Evolutionary conservation across 441 rosid genomes (phyloP), one percentile per base, ranked within the genome.

Genomic region (Adansonia grandidieri): DNA sequence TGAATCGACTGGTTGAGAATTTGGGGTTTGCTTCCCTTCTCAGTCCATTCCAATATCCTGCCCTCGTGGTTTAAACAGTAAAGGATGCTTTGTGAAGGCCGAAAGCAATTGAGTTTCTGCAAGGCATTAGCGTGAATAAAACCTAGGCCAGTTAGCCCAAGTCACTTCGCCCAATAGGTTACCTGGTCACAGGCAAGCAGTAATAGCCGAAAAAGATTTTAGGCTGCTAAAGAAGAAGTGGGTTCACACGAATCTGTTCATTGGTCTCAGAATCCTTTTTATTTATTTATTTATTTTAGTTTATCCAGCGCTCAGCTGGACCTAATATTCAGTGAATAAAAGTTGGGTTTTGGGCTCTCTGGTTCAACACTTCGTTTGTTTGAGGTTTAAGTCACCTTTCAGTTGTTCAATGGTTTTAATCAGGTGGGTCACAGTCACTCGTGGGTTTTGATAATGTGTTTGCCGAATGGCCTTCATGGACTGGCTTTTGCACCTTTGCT

Each of bases 281-380:
- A n/a, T 53, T 53, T 15, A 19, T 53, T 53, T 53, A 53, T 6
- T 19, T 2, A n/a, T 17, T 66, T 17, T 66, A 42, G 15, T 42
- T 9, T 44, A 42, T 14, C 64, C 3, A 13, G 54, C 22, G 6
- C 61, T n/a, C 61, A 56, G 61, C 24, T 6, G 7, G 61, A 56
- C 61, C 61, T 9, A 56, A 14, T 54, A 1, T 54, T 62, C 45
- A 63, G 68, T 32, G 42, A 37, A 37, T 37, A 71, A 48, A 57
- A 61, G 42, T 24, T 24, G 66, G 66, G 66, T 71, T 71, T 50
- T 50, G 22, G 40, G 45, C 74, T 28, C 13, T 28, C 56, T 68
- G 54, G 5, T 47, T 6, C 42, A 0, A 37, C 42, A 5, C 42
- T 37, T 37, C 5, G 42, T 37, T 37, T 62, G 68, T 15, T 32